phyloP scores from a whole-genome alignment of 768 basidiomycete species.

The Suillus plorans region DNA sequence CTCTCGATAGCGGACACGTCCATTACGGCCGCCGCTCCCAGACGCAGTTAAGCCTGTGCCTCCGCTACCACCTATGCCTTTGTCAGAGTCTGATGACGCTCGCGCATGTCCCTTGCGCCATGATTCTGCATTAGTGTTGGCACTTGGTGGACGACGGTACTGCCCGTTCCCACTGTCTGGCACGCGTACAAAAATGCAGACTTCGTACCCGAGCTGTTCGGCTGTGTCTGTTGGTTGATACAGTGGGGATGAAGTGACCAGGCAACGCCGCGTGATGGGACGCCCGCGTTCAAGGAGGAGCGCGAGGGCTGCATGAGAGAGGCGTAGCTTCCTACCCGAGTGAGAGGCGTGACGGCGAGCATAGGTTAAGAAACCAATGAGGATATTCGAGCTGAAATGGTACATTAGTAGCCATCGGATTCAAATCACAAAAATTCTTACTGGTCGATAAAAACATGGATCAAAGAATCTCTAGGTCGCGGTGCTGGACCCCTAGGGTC shows the following conservation, averaged over 20 bases:
- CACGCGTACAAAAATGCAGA: slow-evolving; percentile 67
- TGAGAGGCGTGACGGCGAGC: slow-evolving; percentile 51
- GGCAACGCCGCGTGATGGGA: slow-evolving; percentile 67
- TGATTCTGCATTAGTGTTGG: slow-evolving; percentile 13
- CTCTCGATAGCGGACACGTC: slow-evolving; percentile 69
- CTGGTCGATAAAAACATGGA: slow-evolving; percentile 48
- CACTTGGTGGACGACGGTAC: slow-evolving; percentile 41
- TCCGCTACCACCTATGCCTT: slow-evolving; percentile 26
- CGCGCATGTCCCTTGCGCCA: slow-evolving; percentile 19
- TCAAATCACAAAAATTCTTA: slow-evolving; percentile 23
- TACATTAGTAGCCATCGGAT: background rate
- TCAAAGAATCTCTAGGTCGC: slow-evolving; percentile 29
- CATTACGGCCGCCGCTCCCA: slow-evolving; percentile 16
- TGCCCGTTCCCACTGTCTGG: slow-evolving; percentile 65
- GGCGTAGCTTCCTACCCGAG: slow-evolving; percentile 43
- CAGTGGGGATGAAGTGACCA: slow-evolving; percentile 80
- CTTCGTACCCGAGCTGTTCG: slow-evolving; percentile 71
- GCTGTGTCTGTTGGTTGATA: slow-evolving; percentile 81
- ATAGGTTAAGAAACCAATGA: slow-evolving; percentile 77
- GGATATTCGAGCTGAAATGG: slow-evolving; percentile 72
- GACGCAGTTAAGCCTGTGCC: slow-evolving; percentile 14
- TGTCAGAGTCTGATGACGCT: slow-evolving; percentile 19
- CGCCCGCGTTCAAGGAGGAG: slow-evolving; percentile 83
- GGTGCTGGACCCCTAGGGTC: slow-evolving; percentile 35
- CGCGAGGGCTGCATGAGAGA: slow-evolving; percentile 77